Conservation (phyloP, 2,329 filamentous ascomycete genomes). For the Alternaria triticina region DNA sequence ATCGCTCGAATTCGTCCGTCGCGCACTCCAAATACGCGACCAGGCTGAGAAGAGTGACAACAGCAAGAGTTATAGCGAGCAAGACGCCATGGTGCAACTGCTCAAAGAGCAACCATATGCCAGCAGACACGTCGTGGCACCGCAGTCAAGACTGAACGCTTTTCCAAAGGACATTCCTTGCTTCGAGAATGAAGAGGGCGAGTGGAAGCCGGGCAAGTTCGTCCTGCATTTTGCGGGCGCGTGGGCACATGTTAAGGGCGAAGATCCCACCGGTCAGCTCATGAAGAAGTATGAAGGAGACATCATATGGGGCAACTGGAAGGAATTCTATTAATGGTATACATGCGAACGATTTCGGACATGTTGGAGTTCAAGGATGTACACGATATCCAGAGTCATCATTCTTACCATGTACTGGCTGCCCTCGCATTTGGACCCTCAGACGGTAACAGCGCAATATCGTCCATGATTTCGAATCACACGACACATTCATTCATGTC, state of each 20-base stretch:
- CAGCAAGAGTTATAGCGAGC: conserved; percentile 41
- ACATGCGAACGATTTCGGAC: background rate
- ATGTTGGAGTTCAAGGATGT: background rate
- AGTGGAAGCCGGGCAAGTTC: conserved; percentile 46
- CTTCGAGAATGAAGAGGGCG: conserved; percentile 38
- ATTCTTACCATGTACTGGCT: background rate
- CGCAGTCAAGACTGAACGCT: conserved; percentile 49
- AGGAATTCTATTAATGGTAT: conserved; percentile 29
- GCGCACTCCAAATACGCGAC: conserved; percentile 36
- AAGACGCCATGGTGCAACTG: conserved; percentile 47
- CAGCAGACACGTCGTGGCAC: conserved; percentile 36
- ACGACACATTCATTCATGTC: background rate
- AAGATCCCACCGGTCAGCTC: conserved; percentile 48
- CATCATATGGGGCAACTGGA: conserved; percentile 45
- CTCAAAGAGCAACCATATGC: conserved; percentile 34
- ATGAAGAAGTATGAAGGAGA: conserved; percentile 48
- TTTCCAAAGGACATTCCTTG: conserved; percentile 51
- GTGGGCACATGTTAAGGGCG: conserved; percentile 49
- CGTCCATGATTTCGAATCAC: background rate
- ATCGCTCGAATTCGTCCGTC: conserved; percentile 44
- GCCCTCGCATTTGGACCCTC: background rate
- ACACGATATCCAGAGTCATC: background rate
- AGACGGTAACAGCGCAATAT: background rate
- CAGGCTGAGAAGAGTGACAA: conserved; percentile 26
- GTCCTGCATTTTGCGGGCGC: conserved; percentile 53